Evolutionary conservation across 768 basidiomycete genomes (phyloP), one percentile per base, ranked within the genome.

Genomic region (Sarcomyxa edulis): DNA sequence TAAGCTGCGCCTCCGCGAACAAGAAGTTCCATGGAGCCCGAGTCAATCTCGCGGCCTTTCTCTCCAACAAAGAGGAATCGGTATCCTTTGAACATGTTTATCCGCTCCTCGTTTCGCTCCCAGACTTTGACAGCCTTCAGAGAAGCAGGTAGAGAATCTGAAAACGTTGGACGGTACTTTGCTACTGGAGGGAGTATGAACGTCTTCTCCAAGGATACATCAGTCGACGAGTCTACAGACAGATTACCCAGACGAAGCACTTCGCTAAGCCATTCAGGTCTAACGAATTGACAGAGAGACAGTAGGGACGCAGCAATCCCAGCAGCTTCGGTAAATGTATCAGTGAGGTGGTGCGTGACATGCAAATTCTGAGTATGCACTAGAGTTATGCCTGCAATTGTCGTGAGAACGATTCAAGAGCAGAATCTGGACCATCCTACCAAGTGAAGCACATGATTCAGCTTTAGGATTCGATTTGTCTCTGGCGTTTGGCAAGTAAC

Each of bases 91-190:
- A 88, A 65, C 49, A 89, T 62, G 32, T 68, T 64, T 7, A 75
- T 48, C 7, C 86, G 68, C 39, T 68, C 76, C 50, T 83, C 79
- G 37, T 79, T 80, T 0, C 79, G 78, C 41, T 80, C 74, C 86
- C 85, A 87, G 2, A 74, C 59, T 19, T 65, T 71, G 51, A 72
- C 62, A 0, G 58, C 61, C 52, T 79, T 78, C 26, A 80, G 62
- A 3, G 63, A 43, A 0, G 70, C 43, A 1, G 69, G 53, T 2
- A 87, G 61, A 3, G 68, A 55, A 1, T 75, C 60, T 10, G 75
- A 67, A 44, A 82, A 84, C 0, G 53, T 40, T 0, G 86, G 86
- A 16, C 74, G 71, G 53, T 66, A 82, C 53, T 78, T 80, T 47
- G 61, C 64, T 30, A 72, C 59, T 1, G 50, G 47, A 0, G 84